Base-by-base conservation (phyloP, 2,329 filamentous ascomycete species). In the Diaporthe caulivora region DNA sequence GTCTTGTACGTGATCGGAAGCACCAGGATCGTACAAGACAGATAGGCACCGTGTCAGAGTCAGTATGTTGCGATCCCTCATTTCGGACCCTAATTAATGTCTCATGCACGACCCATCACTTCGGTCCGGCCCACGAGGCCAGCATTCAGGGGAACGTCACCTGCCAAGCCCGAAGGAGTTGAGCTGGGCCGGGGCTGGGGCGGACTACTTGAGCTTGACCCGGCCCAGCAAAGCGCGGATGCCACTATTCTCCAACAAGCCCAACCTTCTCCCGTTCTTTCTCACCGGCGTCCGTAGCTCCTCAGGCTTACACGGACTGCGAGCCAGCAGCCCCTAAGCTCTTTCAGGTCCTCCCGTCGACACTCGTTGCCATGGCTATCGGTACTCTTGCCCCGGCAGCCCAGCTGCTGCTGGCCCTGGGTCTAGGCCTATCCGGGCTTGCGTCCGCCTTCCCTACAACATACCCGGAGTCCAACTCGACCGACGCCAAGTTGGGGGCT, bases 401-500 rank as follows among this genome's bases (percentile, higher is more conserved):
- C 24, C 67, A 64, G 62, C 64, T 72, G 55, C 31, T 70, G 53
- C 44, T 51, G 44, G 44, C 29, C 42, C 60, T 65, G 42, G 44
- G 44, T 44, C 62, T 70, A 17, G 82, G 80, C 15, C 70, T 82
- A 7, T 77, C 79, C 40, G 80, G 81, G 74, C 78, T 83, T 9
- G 78, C 78, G 9, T 79, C 79, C 70, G 82, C 80, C 0, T 75
- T 82, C 34, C 67, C 74, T 4, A 37, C 70, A 24, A 31, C 47
- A 17, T 64, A 62, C 31, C 37, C 70, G 31, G 78, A 49, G 26
- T 44, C 53, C 60, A 75, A 73, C 40, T 73, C 71, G 10, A 71
- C 71, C 24, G 47, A 64, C 40, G 73, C 71, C 40, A 81, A 79
- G 40, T 80, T 83, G 2, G 91, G 91, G 13, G 91, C 91, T 18